Percentiles rank a stretch among this genome's conserved stretches.
Evolutionary conservation across 1,284 basidiomycete genomes (phyloP).

Genomic region (Ustilago loliicola): DNA sequence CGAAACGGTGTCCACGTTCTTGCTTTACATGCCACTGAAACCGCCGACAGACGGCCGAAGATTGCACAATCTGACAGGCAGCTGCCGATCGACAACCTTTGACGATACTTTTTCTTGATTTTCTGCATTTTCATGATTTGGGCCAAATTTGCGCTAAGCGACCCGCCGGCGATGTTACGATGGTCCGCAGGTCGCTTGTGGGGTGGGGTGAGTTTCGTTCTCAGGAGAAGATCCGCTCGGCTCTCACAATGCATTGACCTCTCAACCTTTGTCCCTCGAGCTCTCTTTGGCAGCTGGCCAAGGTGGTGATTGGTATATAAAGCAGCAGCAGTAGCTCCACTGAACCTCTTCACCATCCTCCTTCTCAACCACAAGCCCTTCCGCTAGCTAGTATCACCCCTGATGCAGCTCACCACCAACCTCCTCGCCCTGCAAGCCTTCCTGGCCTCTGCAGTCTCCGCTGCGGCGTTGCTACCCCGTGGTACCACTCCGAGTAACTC

Average conservation of each 20-base stretch:
- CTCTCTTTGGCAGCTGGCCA: no score
- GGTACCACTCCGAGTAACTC: slow-evolving; percentile 22
- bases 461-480: slow-evolving; percentile 24
- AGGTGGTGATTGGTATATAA: no score
- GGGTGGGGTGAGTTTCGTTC: not conserved
- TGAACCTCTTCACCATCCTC: not conserved
- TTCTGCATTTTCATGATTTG: not conserved
- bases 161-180: not conserved
- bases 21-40: not conserved
- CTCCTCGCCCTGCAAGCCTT: slow-evolving; percentile 32
- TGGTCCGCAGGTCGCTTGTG: not conserved
- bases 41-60: no score
- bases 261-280: no score
- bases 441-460: slow-evolving; percentile 27
- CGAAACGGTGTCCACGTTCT: slow-evolving; percentile 2
- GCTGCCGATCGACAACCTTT: not conserved
- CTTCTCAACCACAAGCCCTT: not conserved
- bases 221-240: not conserved
- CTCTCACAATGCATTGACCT: not conserved
- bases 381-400: not conserved
- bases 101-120: not conserved
- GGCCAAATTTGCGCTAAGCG: not conserved
- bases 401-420: slow-evolving; percentile 23
- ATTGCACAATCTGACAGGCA: not conserved
- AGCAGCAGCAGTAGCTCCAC: no score